Conservation (phyloP, 2,329 filamentous ascomycete genomes). For the Phialophora expanda region DNA sequence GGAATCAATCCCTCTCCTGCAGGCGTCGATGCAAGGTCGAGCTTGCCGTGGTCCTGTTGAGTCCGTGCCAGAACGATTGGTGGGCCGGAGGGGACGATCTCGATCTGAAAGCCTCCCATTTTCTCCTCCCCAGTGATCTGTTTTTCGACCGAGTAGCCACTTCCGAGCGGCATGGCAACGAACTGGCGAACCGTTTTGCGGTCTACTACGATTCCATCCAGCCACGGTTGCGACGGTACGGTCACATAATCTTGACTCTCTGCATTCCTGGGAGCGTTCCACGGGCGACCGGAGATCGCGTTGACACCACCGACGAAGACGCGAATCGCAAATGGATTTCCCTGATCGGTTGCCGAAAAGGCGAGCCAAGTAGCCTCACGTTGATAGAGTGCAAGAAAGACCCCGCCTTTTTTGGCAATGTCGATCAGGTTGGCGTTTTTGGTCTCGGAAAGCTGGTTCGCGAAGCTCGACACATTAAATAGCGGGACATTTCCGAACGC, state of each 20-base stretch:
- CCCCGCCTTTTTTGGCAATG: not conserved
- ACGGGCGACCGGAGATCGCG: not conserved
- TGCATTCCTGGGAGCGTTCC: not conserved
- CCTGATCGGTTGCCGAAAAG: not conserved
- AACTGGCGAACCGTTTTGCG: constrained; percentile 5
- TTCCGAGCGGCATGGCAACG: constrained; percentile 3
- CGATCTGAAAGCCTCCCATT: not conserved
- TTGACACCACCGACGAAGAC: not conserved
- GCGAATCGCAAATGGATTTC: not conserved
- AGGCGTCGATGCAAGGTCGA: not conserved
- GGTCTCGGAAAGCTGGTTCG: too few relatives aligned
- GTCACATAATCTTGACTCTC: constrained; percentile 4
- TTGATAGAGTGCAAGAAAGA: constrained; percentile 5
- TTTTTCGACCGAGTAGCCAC: not conserved
- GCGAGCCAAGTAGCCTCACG: constrained; percentile 6
- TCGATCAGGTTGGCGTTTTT: too few relatives aligned
- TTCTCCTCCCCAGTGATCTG: not conserved
- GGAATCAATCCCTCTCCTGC: not conserved
- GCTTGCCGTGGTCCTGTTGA: too few relatives aligned
- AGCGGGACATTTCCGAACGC: too few relatives aligned
- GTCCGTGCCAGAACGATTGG: too few relatives aligned
- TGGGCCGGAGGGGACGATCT: not conserved
- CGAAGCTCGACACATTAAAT: too few relatives aligned
- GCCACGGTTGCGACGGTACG: not conserved
- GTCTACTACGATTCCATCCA: constrained; percentile 1